Percentiles rank a stretch among this genome's conserved stretches.
These are phyloP conservation scores for Brachypodium distachyon DNA, from an alignment of 202 grass and related monocot genomes.

Conservation along the genomic window DNA sequence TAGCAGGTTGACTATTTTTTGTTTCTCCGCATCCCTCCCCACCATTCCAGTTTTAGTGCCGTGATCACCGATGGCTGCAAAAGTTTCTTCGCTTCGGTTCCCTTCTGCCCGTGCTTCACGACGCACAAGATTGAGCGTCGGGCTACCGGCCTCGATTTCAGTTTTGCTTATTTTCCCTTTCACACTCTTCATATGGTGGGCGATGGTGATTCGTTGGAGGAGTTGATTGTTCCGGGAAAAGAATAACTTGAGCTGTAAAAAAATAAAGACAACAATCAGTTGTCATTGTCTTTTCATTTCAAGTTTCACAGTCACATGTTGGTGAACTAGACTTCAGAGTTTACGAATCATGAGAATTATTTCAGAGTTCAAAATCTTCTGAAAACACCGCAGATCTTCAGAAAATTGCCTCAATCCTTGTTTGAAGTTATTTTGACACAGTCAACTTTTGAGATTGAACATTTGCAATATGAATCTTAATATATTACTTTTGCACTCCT, in stretches of 20 bases:
- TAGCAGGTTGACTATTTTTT: slow-evolving; percentile 5
- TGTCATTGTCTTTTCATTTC: background rate
- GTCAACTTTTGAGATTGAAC: no score
- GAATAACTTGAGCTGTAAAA: background rate
- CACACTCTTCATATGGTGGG: slow-evolving; percentile 21
- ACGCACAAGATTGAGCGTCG: background rate
- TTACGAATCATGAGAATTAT: no score
- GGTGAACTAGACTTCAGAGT: no score
- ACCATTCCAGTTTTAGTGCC: background rate
- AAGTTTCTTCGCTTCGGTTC: background rate
- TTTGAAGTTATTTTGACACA: no score
- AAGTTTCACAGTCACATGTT: background rate
- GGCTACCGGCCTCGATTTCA: background rate
- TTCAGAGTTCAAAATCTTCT: no score
- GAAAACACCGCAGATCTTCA: no score
- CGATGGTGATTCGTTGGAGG: background rate
- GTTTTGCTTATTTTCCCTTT: background rate
- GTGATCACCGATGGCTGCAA: background rate
- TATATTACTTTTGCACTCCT: no score
- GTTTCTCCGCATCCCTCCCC: slow-evolving; percentile 10
- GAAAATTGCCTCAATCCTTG: no score
- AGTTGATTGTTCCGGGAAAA: slow-evolving; percentile 11
- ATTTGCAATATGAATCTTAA: no score
- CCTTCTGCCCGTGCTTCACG: background rate
- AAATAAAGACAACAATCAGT: background rate